Conservation (phyloP, 2,329 filamentous ascomycete species). For the Colletotrichum sp. region DNA sequence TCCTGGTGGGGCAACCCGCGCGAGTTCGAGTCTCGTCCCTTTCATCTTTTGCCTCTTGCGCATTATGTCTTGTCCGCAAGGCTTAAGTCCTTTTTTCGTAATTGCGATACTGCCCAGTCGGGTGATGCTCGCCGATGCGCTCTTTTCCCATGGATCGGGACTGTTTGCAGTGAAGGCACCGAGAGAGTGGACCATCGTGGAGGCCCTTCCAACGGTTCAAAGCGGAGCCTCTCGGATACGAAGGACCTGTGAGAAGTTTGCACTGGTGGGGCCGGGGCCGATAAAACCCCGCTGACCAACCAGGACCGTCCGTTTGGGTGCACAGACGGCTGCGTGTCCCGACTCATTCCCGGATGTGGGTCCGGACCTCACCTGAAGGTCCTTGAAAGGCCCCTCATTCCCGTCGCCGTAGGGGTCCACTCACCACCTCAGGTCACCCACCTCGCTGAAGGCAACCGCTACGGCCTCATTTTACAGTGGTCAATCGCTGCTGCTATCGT, state of each 20-base stretch:
- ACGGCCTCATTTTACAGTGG: neutral
- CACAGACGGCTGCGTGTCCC: neutral
- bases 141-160: neutral
- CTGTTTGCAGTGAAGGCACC: neutral
- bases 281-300: constrained; percentile 6
- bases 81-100: too few species aligned
- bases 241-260: constrained; percentile 15
- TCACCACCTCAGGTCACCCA: neutral
- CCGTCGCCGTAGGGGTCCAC: neutral
- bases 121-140: neutral
- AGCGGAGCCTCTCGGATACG: constrained; percentile 3
- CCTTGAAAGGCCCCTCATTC: neutral
- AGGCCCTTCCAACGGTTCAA: neutral
- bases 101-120: neutral
- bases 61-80: too few species aligned
- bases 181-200: neutral
- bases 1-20: constrained; percentile 23
- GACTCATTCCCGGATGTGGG: constrained; percentile 7
- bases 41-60: neutral
- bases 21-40: constrained; percentile 23
- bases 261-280: constrained; percentile 10
- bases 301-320: neutral
- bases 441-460: neutral
- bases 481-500: neutral
- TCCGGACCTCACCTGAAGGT: neutral